Base-by-base conservation (phyloP, 169 alveolate genomes). In the Cryptosporidium canis region DNA sequence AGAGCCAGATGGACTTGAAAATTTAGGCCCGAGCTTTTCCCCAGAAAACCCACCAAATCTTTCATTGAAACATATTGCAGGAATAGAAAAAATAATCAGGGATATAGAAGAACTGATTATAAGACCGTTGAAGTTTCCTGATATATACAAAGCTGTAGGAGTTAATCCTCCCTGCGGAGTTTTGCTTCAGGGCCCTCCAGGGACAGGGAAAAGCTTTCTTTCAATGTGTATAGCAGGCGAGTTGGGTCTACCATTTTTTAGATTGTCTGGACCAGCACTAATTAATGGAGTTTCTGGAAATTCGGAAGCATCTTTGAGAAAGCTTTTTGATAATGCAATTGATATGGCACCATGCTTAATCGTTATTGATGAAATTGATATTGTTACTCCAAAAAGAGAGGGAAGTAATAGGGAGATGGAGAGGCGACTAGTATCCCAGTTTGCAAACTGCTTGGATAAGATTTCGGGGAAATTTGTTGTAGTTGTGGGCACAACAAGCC, bases 131-230 rank as follows among this genome's bases (percentile, higher is more conserved):
- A 77, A 77, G 27, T 29, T 93, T 27, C 97, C 99, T 16, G 96
- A 96, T 55, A 92, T 95, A 51, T 96, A 95, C 90, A 85, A 92
- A 64, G 93, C 92, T 71, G 93, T 97, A 24, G 97, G 98, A 7
- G 91, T 95, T 24, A 91, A 95, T 37, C 96, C 98, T 21, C 97
- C 99, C 27, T 96, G 96, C 11, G 98, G 99, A 2, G 96, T 97
- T 24, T 92, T 97, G 70, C 91, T 97, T 67, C 97, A 95, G 92
- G 99, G 99, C 11, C 98, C 99, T 2, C 99, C 99, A 0, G 99
- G 99, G 2, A 96, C 99, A 83, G 99, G 99, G 18, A 95, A 95
- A 90, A 97, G 99, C 11, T 92, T 96, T 44, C 96, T 98, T 51
- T 99, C 99, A 3, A 96, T 97, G 90, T 99, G 99, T 37, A 95